Evolutionary conservation across 768 basidiomycete species (phyloP).

Genomic region (Tylopilus plumbeoviolaceoides): DNA sequence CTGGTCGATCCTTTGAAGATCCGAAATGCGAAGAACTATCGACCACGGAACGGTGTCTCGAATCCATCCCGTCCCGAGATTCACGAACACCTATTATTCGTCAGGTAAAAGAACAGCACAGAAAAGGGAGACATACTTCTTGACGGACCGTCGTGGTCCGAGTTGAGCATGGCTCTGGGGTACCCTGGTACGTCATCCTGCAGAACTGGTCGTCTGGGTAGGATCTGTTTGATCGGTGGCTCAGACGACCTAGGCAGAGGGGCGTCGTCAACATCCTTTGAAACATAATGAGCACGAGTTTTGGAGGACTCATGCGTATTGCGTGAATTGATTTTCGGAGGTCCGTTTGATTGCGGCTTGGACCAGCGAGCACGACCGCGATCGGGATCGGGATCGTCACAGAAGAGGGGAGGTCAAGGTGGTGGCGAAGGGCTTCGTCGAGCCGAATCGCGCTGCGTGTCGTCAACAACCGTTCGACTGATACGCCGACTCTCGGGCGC

Average conservation of each 20-base stretch:
- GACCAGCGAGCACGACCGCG: slow-evolving; percentile 13
- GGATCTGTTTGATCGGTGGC: slow-evolving; percentile 14
- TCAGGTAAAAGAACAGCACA: background rate
- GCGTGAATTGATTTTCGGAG: slow-evolving; percentile 12
- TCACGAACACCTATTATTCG: slow-evolving; percentile 14
- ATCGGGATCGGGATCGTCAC: slow-evolving; percentile 17
- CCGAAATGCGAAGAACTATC: slow-evolving; percentile 18
- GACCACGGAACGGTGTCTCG: slow-evolving; percentile 12
- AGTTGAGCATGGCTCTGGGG: slow-evolving; percentile 35
- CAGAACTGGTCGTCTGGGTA: slow-evolving; percentile 13
- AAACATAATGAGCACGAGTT: slow-evolving; percentile 19
- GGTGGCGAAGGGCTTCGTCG: slow-evolving; percentile 13
- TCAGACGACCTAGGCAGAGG: slow-evolving; percentile 20
- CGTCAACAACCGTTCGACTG: slow-evolving; percentile 1
- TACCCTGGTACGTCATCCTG: slow-evolving; percentile 31
- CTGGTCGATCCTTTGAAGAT: slow-evolving; percentile 15
- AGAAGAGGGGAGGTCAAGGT: slow-evolving; percentile 1
- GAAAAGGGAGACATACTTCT: slow-evolving; percentile 9
- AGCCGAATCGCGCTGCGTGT: slow-evolving; percentile 4
- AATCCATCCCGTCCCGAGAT: slow-evolving; percentile 16
- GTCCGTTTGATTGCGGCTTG: slow-evolving; percentile 11
- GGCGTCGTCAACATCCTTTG: slow-evolving; percentile 28
- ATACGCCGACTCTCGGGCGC: slow-evolving; percentile 7
- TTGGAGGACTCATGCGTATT: slow-evolving; percentile 17
- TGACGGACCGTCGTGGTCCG: slow-evolving; percentile 16